phyloP scores from a whole-genome alignment of 163 green algal species.

The Chloromonas sp. region DNA sequence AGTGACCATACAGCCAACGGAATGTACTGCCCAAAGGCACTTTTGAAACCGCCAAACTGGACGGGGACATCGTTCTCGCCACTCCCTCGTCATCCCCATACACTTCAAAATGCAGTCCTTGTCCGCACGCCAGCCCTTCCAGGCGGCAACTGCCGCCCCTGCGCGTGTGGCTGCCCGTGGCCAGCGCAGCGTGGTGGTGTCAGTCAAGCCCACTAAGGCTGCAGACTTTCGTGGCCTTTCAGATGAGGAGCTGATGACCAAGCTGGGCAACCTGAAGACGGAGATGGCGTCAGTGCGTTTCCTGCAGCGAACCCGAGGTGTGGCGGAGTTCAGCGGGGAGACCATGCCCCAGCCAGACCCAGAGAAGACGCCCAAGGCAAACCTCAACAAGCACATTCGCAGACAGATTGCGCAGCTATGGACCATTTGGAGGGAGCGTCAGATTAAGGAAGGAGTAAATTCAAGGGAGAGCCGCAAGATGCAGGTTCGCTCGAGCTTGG shows the following conservation, averaged over 20 bases:
- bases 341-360: constrained; percentile 3
- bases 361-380: constrained; percentile 21
- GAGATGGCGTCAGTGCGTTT: constrained; percentile 20
- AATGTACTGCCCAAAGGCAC: no score
- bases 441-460: constrained; percentile 22
- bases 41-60: no score
- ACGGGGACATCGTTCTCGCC: no score
- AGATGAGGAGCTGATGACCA: constrained; percentile 17
- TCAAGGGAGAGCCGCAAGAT: not conserved
- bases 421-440: constrained; percentile 17
- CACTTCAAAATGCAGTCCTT: no score
- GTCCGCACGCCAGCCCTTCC: no score
- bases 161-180: no score
- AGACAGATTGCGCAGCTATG: constrained; percentile 21
- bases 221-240: constrained; percentile 23
- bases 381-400: constrained; percentile 25
- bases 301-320: constrained; percentile 15
- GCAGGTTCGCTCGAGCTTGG: not conserved
- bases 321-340: constrained; percentile 14
- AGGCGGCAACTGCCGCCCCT: no score
- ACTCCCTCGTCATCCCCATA: no score
- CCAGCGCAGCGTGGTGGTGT: constrained; percentile 1
- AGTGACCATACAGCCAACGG: no score
- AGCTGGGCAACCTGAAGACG: constrained; percentile 16
- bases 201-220: constrained; percentile 26